Base-by-base conservation (phyloP, 371 early-diverging fungal species). In the Syncephalastrum monosporum region DNA sequence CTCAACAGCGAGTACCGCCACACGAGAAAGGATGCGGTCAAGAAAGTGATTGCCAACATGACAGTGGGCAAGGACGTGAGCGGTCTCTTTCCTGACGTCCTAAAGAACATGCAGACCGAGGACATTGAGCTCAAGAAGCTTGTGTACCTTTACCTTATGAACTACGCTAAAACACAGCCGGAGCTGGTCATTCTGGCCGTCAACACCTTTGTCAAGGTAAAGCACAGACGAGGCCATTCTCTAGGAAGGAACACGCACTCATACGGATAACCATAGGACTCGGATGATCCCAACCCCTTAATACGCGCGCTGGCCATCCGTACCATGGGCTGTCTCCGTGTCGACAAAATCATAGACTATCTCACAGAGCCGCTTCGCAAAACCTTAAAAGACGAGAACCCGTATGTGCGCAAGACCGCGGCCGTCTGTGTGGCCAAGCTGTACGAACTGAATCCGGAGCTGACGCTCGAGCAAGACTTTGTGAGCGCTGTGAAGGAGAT, bases 91-190 rank as follows among this genome's bases (percentile, higher is more conserved):
- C 97, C 98, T 38, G 97, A 99, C 64, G 97, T 99, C 8, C 83
- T 99, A 27, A 96, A 96, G 82, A 95, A 95, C 82, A 99, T 99
- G 98, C 97, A 97, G 71, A 99, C 97, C 2, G 97, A 96, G 58
- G 98, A 97, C 72, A 70, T 99, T 56, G 80, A 77, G 65, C 61
- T 79, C 57, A 98, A 97, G 73, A 97, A 97, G 81, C 91, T 97
- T 86, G 94, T 97, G 23, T 91, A 94, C 64, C 75, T 93, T 46
- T 93, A 91, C 63, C 72, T 94, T 44, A 91, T 92, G 69, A 91
- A 93, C 74, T 94, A 90, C 53, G 88, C 87, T n/a, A 82, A 87
- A 61, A 80, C 82, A 19, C 90, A 94, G 56, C 95, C 98, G 1
- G 97, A 97, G 61, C 81, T 97, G 63, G 92, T 92, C 38, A 84